A percentile compares a stretch with the other conserved stretches of the same genome.
Evolutionary conservation across 2,329 filamentous ascomycete species (phyloP).

Genomic region (Bipolaris zeicola): DNA sequence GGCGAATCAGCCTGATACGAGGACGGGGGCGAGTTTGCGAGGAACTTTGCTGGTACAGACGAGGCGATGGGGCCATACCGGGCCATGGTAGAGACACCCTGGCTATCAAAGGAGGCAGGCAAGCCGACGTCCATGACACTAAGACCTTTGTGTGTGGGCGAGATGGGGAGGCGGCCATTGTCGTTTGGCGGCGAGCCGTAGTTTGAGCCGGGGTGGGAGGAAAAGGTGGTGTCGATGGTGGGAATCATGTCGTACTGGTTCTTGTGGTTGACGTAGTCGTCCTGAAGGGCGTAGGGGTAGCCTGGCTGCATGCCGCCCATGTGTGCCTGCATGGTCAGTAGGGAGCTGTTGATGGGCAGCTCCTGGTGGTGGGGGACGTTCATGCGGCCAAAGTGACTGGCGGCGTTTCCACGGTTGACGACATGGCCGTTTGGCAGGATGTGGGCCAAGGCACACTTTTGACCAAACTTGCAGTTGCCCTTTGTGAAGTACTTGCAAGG

Average conservation of each 20-base stretch:
- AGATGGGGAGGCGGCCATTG: slow-evolving; percentile 70
- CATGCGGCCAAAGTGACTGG: slow-evolving; percentile 68
- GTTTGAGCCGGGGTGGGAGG: slow-evolving; percentile 63
- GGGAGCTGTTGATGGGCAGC: slow-evolving; percentile 75
- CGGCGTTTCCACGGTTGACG: slow-evolving; percentile 71
- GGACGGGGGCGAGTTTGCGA: slow-evolving; percentile 83
- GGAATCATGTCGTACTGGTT: slow-evolving; percentile 57
- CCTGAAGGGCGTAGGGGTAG: slow-evolving; percentile 48
- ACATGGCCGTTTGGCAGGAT: slow-evolving; percentile 91
- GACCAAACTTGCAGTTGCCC: slow-evolving; percentile 99
- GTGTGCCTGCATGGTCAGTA: slow-evolving; percentile 64
- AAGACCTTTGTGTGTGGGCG: slow-evolving; percentile 74
- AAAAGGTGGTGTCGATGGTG: slow-evolving; percentile 63
- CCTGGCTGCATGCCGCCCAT: slow-evolving; percentile 50
- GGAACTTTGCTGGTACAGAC: slow-evolving; percentile 88
- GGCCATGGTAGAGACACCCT: slow-evolving; percentile 90
- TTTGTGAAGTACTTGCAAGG: slow-evolving; percentile 99
- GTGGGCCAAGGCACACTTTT: slow-evolving; percentile 96
- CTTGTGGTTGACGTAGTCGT: slow-evolving; percentile 46
- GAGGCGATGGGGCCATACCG: slow-evolving; percentile 89
- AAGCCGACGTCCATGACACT: slow-evolving; percentile 92
- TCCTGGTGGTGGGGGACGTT: slow-evolving; percentile 69
- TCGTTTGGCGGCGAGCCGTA: slow-evolving; percentile 87
- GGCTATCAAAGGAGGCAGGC: slow-evolving; percentile 94
- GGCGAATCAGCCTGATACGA: slow-evolving; percentile 65